phyloP scores from a whole-genome alignment of 768 basidiomycete genomes.

The Hebeloma cylindrosporum region DNA sequence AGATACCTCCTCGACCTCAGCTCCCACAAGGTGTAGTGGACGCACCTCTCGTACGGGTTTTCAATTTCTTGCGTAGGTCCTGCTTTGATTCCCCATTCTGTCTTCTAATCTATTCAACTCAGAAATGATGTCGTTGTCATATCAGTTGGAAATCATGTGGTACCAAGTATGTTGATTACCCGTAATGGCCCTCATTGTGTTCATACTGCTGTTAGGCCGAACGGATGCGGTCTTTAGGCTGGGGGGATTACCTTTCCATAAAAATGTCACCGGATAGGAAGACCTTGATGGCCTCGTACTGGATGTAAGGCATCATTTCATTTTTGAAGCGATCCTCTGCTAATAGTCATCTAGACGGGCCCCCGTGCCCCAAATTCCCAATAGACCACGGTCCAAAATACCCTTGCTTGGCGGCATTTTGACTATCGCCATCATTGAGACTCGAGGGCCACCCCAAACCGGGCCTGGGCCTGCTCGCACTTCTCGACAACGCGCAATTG shows the following conservation, averaged over 20 bases:
- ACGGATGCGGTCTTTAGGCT: slow-evolving; percentile 82
- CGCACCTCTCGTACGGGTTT: slow-evolving; percentile 80
- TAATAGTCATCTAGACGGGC: slow-evolving; percentile 23
- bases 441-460: slow-evolving; percentile 36
- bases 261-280: slow-evolving; percentile 70
- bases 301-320: slow-evolving; percentile 59
- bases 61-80: slow-evolving; percentile 83
- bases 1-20: slow-evolving; percentile 46
- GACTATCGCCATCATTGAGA: slow-evolving; percentile 67
- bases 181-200: slow-evolving; percentile 1
- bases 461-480: slow-evolving; percentile 51
- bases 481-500: slow-evolving; percentile 52
- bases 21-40: slow-evolving; percentile 68
- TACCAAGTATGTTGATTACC: slow-evolving; percentile 52
- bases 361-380: slow-evolving; percentile 26
- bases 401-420: slow-evolving; percentile 71
- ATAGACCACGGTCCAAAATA: slow-evolving; percentile 42
- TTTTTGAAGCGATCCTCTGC: neutral
- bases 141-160: slow-evolving; percentile 88
- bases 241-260: slow-evolving; percentile 74
- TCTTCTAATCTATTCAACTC: slow-evolving; percentile 1
- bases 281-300: slow-evolving; percentile 75
- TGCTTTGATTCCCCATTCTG: neutral
- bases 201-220: slow-evolving; percentile 47
- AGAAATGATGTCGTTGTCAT: slow-evolving; percentile 92